Percentiles rank a stretch among this genome's conserved stretches.
These are phyloP conservation scores for Bolboschoenus planiculmis DNA, from an alignment of 176 grass and related monocot species.

Conservation along the genomic window DNA sequence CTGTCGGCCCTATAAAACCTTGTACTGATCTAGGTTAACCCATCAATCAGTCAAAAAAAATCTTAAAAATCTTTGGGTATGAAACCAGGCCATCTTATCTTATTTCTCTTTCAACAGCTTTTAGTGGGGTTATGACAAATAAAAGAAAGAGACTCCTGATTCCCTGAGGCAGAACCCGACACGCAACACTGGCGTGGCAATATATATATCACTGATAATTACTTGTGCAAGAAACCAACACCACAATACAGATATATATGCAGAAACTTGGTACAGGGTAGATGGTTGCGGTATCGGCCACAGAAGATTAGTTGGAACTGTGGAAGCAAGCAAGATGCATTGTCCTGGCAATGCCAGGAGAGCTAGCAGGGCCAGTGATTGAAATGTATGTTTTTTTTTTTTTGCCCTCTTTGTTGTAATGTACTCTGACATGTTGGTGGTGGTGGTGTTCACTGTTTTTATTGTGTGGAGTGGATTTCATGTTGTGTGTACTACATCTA, in stretches of 20 bases:
- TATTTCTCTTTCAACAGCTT: constrained; percentile 7
- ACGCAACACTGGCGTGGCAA: background rate
- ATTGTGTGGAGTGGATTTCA: constrained; percentile 11
- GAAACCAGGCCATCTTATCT: constrained; percentile 1
- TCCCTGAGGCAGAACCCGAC: background rate
- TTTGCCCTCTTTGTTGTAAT: background rate
- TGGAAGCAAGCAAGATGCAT: background rate
- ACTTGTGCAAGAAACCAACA: background rate
- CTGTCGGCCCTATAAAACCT: background rate
- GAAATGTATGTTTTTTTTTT: constrained; percentile 4
- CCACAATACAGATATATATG: background rate
- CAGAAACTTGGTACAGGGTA: background rate
- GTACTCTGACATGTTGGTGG: background rate
- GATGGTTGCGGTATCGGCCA: background rate
- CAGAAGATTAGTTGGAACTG: background rate
- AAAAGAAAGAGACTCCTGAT: background rate
- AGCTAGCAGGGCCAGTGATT: background rate
- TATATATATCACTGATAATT: background rate
- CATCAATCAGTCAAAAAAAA: constrained; percentile 12
- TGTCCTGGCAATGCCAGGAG: background rate
- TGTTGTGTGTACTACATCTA: background rate
- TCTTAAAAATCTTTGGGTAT: background rate
- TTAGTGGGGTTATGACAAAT: background rate
- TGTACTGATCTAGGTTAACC: background rate
- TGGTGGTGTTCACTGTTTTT: constrained; percentile 5